Conservation (phyloP, 169 alveolate species). For the Plasmodium fragile region DNA sequence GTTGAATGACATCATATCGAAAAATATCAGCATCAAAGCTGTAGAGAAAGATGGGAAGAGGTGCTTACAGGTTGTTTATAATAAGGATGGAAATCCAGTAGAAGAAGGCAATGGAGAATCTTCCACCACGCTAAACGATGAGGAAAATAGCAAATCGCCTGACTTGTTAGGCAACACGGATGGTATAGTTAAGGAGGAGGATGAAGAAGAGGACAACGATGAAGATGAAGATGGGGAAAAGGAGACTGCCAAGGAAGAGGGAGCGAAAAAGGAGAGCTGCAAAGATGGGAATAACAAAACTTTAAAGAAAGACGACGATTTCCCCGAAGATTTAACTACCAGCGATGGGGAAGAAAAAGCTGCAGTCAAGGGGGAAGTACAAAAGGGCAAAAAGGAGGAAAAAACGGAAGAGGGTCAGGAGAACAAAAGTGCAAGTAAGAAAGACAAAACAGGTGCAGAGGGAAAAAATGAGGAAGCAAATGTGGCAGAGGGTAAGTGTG, state of each 20-base stretch:
- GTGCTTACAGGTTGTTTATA: constrained; percentile 80
- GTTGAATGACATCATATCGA: constrained; percentile 80
- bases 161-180: not conserved
- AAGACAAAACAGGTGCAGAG: constrained; percentile 1
- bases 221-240: not conserved
- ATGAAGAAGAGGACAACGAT: not conserved
- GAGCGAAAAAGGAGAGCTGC: constrained; percentile 51
- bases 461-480: constrained; percentile 32
- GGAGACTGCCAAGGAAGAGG: not conserved
- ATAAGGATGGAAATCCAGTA: constrained; percentile 76
- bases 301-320: constrained; percentile 31
- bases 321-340: constrained; percentile 8
- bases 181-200: constrained; percentile 2
- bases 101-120: constrained; percentile 51
- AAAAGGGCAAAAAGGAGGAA: constrained; percentile 22
- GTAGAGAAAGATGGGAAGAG: constrained; percentile 82
- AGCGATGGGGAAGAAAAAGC: constrained; percentile 8
- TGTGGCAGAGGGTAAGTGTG: not conserved
- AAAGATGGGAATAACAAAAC: constrained; percentile 33
- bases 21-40: constrained; percentile 79
- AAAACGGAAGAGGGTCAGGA: constrained; percentile 30
- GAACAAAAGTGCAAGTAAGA: not conserved
- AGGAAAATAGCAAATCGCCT: constrained; percentile 21
- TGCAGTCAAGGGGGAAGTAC: constrained; percentile 10
- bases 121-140: constrained; percentile 4